Evolutionary conservation across 257 asterid species (phyloP), one percentile per base, ranked within the genome.

Genomic region (Jacaranda copaia): DNA sequence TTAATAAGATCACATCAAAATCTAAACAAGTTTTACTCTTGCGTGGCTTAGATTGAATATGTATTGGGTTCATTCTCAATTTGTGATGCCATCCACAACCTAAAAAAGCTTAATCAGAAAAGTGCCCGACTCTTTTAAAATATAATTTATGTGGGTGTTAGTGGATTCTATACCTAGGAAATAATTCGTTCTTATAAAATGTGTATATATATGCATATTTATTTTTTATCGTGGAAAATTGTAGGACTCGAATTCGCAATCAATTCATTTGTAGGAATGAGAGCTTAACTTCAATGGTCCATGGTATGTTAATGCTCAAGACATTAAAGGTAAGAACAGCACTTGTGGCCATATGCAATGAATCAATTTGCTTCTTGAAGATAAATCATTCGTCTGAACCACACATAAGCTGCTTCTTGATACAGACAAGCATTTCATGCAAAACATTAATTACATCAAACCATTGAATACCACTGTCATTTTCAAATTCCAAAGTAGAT

Each of bases 401-500:
- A 62, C 72, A 64, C 5, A 52, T 62, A 25, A 36, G 39, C 40
- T 25, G 32, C 32, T 25, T 25, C 32, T 25, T 25, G 32, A 25
- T 0, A 2, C 32, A 25, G 32, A 25, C 32, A 25, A 25, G n/a
- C 4, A 7, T 38, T 56, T 64, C 45, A 53, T 64, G 49, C 70
- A 72, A 39, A 56, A 79, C 40, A 51, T 72, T 12, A 25, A 25
- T 25, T 25, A 15, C 45, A 68, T 45, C 62, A 66, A 62, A 71
- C 64, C 48, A 43, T 55, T 13, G 20, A 20, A 71, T 55, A 55
- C 39, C 55, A 14, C 3, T 19, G 51, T 74, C 83, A 55, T 75
- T 69, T 70, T 80, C 80, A 75, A 38, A 16, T 68, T 7, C 18
- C 69, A 53, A 11, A 80, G 84, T 75, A 80, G 80, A 42, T 74